Evolutionary conservation across 805 yeast genomes (phyloP).

Genomic region (Metschnikowia kunwiensis): DNA sequence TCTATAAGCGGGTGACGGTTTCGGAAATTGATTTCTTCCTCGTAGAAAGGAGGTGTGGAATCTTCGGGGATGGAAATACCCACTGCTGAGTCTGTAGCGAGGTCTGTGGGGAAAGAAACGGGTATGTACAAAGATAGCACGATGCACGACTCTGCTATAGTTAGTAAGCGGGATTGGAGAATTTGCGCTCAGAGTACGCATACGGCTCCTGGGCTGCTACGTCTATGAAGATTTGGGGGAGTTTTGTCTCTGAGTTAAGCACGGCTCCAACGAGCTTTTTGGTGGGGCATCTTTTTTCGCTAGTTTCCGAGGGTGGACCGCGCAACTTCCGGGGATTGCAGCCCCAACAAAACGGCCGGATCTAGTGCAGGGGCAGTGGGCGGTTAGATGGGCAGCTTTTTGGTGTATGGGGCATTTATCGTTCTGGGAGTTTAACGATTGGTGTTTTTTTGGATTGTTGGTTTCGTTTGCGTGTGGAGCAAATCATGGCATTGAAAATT

Average conservation of each 20-base stretch:
- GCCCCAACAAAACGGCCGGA: too few relatives aligned
- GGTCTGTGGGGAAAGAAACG: slow-evolving; percentile 8
- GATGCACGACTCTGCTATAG: slow-evolving; percentile 8
- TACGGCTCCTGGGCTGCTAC: slow-evolving; percentile 7
- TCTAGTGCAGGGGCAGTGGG: too few relatives aligned
- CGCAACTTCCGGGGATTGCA: slow-evolving; percentile 13
- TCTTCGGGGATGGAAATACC: background rate
- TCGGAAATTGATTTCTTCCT: background rate
- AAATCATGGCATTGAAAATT: too few relatives aligned
- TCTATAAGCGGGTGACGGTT: slow-evolving; percentile 1
- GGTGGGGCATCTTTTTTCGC: slow-evolving; percentile 1
- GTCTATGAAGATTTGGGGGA: too few relatives aligned
- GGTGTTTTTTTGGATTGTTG: slow-evolving; percentile 1
- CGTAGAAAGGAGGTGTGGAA: slow-evolving; percentile 3
- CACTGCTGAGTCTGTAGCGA: slow-evolving; percentile 7
- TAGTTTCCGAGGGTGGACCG: slow-evolving; percentile 8
- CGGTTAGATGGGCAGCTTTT: too few relatives aligned
- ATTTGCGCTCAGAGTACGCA: slow-evolving; percentile 10
- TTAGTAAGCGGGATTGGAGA: slow-evolving; percentile 5
- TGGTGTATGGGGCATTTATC: too few relatives aligned
- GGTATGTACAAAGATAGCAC: slow-evolving; percentile 9
- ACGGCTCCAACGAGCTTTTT: slow-evolving; percentile 1
- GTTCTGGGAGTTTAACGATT: too few relatives aligned
- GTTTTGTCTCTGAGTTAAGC: too few relatives aligned
- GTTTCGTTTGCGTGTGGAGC: too few relatives aligned